A percentile compares a stretch with the other conserved stretches of the same genome.
Evolutionary conservation across 768 basidiomycete species (phyloP).

Genomic region (Gloeopeniophorella convolvens): DNA sequence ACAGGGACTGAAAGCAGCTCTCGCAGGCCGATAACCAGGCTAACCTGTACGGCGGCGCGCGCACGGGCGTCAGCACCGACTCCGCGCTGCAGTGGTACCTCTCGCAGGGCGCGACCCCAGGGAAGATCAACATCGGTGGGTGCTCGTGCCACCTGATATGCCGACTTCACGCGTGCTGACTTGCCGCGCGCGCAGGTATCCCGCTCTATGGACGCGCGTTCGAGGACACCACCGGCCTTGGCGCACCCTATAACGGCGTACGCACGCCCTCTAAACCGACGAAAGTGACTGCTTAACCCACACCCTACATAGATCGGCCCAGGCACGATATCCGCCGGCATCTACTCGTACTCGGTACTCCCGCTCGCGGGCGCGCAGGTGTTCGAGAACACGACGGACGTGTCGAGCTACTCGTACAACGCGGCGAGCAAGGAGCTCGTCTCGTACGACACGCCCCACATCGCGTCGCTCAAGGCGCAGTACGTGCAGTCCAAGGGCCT

Average conservation of each 20-base stretch:
- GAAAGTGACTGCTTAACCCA: neutral
- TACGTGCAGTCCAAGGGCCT: slow-evolving; percentile 58
- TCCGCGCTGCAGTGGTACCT: slow-evolving; percentile 56
- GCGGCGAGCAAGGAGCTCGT: slow-evolving; percentile 58
- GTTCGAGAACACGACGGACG: slow-evolving; percentile 58
- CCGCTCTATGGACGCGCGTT: slow-evolving; percentile 80
- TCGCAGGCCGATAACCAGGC: slow-evolving; percentile 47
- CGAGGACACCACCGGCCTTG: slow-evolving; percentile 60
- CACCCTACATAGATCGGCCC: slow-evolving; percentile 49
- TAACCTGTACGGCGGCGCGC: slow-evolving; percentile 59
- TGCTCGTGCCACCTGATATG: neutral
- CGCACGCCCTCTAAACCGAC: slow-evolving; percentile 16
- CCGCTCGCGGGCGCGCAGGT: slow-evolving; percentile 48
- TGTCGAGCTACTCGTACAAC: slow-evolving; percentile 78
- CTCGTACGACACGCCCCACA: slow-evolving; percentile 69
- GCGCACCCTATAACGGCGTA: slow-evolving; percentile 61
- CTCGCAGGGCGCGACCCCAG: slow-evolving; percentile 51
- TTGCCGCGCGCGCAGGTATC: slow-evolving; percentile 39
- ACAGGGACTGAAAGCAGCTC: neutral
- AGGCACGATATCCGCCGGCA: slow-evolving; percentile 60
- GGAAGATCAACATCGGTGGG: slow-evolving; percentile 63
- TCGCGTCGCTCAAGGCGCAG: slow-evolving; percentile 58
- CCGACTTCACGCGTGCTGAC: neutral
- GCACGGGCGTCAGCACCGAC: slow-evolving; percentile 63
- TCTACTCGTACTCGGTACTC: slow-evolving; percentile 72